Evolutionary conservation across 108 stramenopile species (phyloP), one percentile per base, ranked within the genome.

Genomic region (Nitzschia sp.): DNA sequence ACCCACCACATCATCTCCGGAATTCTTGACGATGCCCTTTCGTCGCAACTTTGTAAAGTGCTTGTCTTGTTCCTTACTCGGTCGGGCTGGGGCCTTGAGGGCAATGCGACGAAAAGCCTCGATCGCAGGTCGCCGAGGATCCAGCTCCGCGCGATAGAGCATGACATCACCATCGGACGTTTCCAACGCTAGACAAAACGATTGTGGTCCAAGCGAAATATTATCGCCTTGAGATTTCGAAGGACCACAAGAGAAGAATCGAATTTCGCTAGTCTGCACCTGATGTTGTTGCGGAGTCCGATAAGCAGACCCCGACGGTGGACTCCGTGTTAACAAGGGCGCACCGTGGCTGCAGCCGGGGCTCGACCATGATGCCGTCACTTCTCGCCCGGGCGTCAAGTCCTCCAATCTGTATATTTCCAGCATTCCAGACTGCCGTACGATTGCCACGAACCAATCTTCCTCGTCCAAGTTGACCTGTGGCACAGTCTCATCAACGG

Each of bases 231-330:
- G 54, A 9, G 13, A 32, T 0, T 69, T 55, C 11, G 86, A 80
- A 29, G 89, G 86, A 1, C 91, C 91, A 49, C 82, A 68, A 26
- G 82, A 82, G 66, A 95, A 95, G 36, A 92, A 82, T 42, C 89
- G 76, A 33, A 91, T 80, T 65, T 95, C 93, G 28, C 77, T 69
- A 13, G 78, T 69, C 46, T 70, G 72, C 3, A 85, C 80, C 59
- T 81, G 68, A 62, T 89, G 81, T 29, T 58, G 53, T 21, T 54
- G 62, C 19, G 92, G 92, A 33, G 54, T 46, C 34, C 88, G 76
- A 23, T 59, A 36, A 31, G 36, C 34, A 13, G 58, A 36, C 33
- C 27, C 47, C 18, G 45, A 32, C 23, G 35, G 13, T 18, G 69
- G 46, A 31, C 76, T 65, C 72, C 18, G 35, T 8, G 61, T 25